A percentile compares a stretch with the other conserved stretches of the same genome.
Evolutionary conservation across 495 filamentous ascomycete species (phyloP).

Genomic region (Jackrogersella multiformis): DNA sequence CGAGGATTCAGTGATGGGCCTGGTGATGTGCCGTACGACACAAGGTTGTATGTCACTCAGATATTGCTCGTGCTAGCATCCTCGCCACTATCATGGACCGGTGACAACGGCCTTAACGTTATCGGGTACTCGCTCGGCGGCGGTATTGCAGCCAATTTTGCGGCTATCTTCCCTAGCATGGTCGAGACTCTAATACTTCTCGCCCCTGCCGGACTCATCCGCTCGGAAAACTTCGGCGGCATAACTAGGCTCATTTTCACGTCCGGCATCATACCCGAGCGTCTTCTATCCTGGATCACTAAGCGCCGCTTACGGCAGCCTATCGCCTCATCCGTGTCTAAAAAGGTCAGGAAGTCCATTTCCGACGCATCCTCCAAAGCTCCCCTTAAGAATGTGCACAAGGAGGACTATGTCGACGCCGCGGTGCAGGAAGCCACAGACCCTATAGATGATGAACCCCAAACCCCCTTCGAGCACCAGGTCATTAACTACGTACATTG

Average conservation of each 20-base stretch:
- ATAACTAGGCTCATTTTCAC: slow-evolving; percentile 55
- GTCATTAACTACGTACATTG: slow-evolving; percentile 61
- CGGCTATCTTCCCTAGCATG: slow-evolving; percentile 72
- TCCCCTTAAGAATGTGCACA: slow-evolving; percentile 19
- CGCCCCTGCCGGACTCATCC: slow-evolving; percentile 71
- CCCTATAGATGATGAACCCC: slow-evolving; percentile 22
- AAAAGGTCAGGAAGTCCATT: slow-evolving; percentile 31
- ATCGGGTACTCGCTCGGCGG: slow-evolving; percentile 89
- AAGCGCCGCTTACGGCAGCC: slow-evolving; percentile 51
- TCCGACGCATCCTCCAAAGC: not conserved
- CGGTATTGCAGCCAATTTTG: slow-evolving; percentile 75
- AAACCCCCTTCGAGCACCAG: slow-evolving; percentile 49
- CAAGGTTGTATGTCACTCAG: slow-evolving; percentile 74
- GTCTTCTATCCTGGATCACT: slow-evolving; percentile 50
- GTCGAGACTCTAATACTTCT: slow-evolving; percentile 77
- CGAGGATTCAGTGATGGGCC: slow-evolving; percentile 82
- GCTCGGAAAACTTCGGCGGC: slow-evolving; percentile 52
- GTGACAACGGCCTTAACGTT: slow-evolving; percentile 66
- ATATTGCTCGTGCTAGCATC: slow-evolving; percentile 76
- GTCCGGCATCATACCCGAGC: slow-evolving; percentile 50
- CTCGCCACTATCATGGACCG: slow-evolving; percentile 63
- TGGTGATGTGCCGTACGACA: slow-evolving; percentile 69
- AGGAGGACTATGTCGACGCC: slow-evolving; percentile 44
- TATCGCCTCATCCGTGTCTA: slow-evolving; percentile 49
- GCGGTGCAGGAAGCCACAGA: slow-evolving; percentile 41